Evolutionary conservation across 169 alveolate genomes (phyloP).

Genomic region (Cyclospora cayetanensis): DNA sequence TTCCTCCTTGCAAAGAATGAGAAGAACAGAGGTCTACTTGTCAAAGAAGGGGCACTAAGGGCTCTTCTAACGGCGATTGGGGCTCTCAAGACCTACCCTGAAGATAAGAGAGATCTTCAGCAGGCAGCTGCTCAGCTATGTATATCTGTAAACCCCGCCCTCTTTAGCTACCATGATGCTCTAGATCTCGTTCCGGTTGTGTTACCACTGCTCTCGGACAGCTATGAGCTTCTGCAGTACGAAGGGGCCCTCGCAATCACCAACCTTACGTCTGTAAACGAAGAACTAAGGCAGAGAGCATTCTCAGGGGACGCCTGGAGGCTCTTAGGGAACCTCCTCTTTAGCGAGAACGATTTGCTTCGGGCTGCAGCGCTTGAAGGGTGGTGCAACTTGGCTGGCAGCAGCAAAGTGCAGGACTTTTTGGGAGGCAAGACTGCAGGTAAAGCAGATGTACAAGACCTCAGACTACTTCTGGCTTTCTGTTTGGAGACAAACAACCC

Average conservation of each 20-base stretch:
- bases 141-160: constrained; percentile 35
- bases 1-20: neutral
- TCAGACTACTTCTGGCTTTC: constrained; percentile 44
- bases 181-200: constrained; percentile 14
- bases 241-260: constrained; percentile 64
- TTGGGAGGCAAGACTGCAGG: neutral
- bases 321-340: constrained; percentile 23
- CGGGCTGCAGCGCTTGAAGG: constrained; percentile 69
- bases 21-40: neutral
- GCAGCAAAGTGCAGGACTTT: neutral
- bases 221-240: constrained; percentile 66
- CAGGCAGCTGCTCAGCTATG: constrained; percentile 61
- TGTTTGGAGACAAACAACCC: constrained; percentile 21
- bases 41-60: constrained; percentile 44
- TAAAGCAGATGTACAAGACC: constrained; percentile 5
- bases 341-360: constrained; percentile 45
- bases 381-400: constrained; percentile 61
- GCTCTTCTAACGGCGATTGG: constrained; percentile 5
- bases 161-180: constrained; percentile 9
- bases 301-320: constrained; percentile 57
- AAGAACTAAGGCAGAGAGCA: constrained; percentile 19
- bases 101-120: constrained; percentile 42
- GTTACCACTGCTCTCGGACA: constrained; percentile 29
- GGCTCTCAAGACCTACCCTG: neutral
- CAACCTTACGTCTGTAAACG: constrained; percentile 26